phyloP scores from a whole-genome alignment of 148 eudicot genomes.

The Amaranthus cruentus region DNA sequence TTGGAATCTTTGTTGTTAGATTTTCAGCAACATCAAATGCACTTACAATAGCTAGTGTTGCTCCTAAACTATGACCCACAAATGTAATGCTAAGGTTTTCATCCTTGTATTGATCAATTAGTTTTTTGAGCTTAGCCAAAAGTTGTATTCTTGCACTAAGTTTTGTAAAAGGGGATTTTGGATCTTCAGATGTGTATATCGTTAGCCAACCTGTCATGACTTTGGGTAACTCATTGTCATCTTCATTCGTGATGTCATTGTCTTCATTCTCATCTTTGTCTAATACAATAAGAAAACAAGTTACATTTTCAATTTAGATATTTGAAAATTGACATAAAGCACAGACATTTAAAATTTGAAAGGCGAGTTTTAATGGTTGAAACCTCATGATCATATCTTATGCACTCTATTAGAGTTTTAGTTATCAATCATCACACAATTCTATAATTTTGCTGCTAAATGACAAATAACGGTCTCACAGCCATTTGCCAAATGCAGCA shows the following conservation, averaged over 20 bases:
- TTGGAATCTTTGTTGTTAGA: constrained; percentile 49
- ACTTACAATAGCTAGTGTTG: constrained; percentile 50
- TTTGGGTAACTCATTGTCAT: constrained; percentile 33
- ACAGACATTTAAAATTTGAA: too few species aligned
- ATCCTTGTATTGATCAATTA: constrained; percentile 36
- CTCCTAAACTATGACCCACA: constrained; percentile 69
- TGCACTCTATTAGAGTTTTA: too few species aligned
- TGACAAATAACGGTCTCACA: too few species aligned
- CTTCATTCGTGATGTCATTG: constrained; percentile 16
- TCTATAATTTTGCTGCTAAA: too few species aligned
- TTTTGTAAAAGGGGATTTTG: constrained; percentile 63
- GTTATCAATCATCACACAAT: too few species aligned
- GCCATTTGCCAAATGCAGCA: too few species aligned
- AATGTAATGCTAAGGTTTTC: constrained; percentile 47
- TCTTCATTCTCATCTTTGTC: not conserved
- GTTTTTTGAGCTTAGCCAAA: constrained; percentile 31
- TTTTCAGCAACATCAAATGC: constrained; percentile 79
- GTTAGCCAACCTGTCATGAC: constrained; percentile 73
- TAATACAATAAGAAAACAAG: not conserved
- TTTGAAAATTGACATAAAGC: too few species aligned
- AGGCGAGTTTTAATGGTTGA: too few species aligned
- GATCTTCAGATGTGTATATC: constrained; percentile 51
- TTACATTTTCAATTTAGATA: too few species aligned
- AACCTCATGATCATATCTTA: too few species aligned
- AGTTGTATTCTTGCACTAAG: constrained; percentile 61